A percentile compares a stretch with the other conserved stretches of the same genome.
Evolutionary conservation across 1,284 basidiomycete species (phyloP).

Genomic region (Athelia sp.): DNA sequence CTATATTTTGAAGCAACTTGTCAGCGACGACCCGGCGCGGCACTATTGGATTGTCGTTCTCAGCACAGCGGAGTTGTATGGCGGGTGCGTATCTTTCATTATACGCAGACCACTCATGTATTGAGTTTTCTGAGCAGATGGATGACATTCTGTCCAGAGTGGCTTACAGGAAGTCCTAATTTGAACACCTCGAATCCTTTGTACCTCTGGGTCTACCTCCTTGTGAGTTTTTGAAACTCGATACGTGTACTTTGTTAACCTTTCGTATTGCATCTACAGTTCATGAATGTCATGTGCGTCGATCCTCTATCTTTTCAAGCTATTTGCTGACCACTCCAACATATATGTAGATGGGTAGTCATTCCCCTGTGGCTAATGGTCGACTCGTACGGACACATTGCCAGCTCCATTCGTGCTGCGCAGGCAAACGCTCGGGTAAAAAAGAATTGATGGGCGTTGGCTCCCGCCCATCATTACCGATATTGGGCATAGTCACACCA

Average conservation of each 20-base stretch:
- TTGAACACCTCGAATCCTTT: constrained; percentile 65
- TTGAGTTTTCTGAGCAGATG: constrained; percentile 47
- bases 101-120: too few species aligned
- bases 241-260: constrained; percentile 4
- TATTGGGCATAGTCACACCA: too few species aligned
- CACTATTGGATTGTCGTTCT: constrained; percentile 80
- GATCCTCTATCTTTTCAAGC: background rate
- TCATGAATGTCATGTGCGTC: constrained; percentile 74
- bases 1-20: constrained; percentile 62
- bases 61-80: constrained; percentile 72
- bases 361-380: constrained; percentile 72
- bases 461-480: too few species aligned
- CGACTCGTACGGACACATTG: constrained; percentile 70
- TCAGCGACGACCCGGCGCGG: constrained; percentile 57
- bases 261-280: constrained; percentile 31
- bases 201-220: constrained; percentile 51
- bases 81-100: constrained; percentile 49
- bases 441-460: constrained; percentile 21
- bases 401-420: constrained; percentile 44
- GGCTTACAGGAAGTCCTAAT: constrained; percentile 71
- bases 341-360: constrained; percentile 61
- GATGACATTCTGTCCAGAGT: constrained; percentile 86
- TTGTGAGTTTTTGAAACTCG: constrained; percentile 28
- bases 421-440: constrained; percentile 36
- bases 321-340: constrained; percentile 12